A percentile compares a stretch with the other conserved stretches of the same genome.
phyloP scores from a whole-genome alignment of 352 stramenopile species.

The Phytophthora niederhauseri region DNA sequence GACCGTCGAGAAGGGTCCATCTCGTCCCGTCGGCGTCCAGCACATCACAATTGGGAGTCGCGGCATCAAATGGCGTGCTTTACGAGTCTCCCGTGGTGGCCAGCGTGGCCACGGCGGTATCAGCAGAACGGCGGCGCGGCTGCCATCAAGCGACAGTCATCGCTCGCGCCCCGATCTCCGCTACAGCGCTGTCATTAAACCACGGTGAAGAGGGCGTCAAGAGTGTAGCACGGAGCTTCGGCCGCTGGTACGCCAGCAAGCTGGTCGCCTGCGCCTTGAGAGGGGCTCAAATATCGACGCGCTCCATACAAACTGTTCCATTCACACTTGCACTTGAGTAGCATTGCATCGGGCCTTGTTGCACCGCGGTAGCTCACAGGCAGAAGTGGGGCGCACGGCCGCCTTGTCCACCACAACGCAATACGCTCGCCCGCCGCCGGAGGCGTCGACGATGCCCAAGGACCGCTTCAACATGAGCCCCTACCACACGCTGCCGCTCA shows the following conservation, averaged over 20 bases:
- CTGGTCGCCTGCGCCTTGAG: constrained; percentile 1
- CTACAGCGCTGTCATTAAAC: neutral
- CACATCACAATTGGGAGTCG: neutral
- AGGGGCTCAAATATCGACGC: constrained; percentile 9
- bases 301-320: constrained; percentile 19
- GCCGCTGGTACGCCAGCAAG: constrained; percentile 27
- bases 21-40: neutral
- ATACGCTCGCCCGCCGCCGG: constrained; percentile 17
- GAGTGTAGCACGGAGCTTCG: constrained; percentile 19
- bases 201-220: constrained; percentile 2
- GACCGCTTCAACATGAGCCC: constrained; percentile 39
- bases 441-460: constrained; percentile 31
- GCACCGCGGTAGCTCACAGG: constrained; percentile 5
- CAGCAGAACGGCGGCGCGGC: constrained; percentile 14
- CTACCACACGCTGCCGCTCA: constrained; percentile 25
- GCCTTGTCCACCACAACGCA: constrained; percentile 35
- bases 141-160: constrained; percentile 13
- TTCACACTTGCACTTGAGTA: neutral
- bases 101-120: neutral
- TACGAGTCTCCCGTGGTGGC: constrained; percentile 23
- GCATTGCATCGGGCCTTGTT: constrained; percentile 2
- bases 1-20: constrained; percentile 11
- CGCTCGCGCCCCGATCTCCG: neutral
- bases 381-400: constrained; percentile 8
- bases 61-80: constrained; percentile 17